A percentile compares a stretch with the other conserved stretches of the same genome.
Evolutionary conservation across 345 rosid genomes (phyloP).

Genomic region (Arabidopsis arenosa): DNA sequence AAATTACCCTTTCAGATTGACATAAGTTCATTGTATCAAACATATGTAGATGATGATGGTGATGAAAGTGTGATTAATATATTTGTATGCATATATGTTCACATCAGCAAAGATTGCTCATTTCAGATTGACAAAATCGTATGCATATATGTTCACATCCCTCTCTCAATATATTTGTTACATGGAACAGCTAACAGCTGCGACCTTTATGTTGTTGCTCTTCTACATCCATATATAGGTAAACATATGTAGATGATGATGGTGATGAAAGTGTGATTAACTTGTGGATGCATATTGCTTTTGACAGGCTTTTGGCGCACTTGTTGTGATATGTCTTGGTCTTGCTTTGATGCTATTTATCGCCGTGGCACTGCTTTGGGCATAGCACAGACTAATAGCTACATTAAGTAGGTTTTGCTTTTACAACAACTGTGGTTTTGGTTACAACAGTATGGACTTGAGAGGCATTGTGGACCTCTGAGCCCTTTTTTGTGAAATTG

Average conservation of each 20-base stretch:
- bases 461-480: neutral
- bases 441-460: slow-evolving; percentile 9
- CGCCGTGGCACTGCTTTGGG: slow-evolving; percentile 69
- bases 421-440: slow-evolving; percentile 8
- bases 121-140: no score
- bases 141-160: no score
- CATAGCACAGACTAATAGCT: slow-evolving; percentile 38
- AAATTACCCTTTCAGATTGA: no score
- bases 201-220: no score
- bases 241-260: neutral
- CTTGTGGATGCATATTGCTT: slow-evolving; percentile 15
- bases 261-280: neutral
- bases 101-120: no score
- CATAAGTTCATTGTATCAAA: no score
- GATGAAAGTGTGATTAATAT: no score
- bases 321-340: slow-evolving; percentile 79
- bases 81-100: no score
- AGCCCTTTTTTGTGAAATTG: neutral
- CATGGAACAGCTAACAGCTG: no score
- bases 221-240: neutral
- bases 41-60: no score
- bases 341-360: slow-evolving; percentile 69
- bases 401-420: neutral
- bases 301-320: slow-evolving; percentile 68
- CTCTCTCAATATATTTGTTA: no score